Percentiles rank a stretch among this genome's conserved stretches.
These are phyloP conservation scores for Ganoderma meredithae DNA, from an alignment of 1,284 basidiomycete genomes.

Conservation along the genomic window DNA sequence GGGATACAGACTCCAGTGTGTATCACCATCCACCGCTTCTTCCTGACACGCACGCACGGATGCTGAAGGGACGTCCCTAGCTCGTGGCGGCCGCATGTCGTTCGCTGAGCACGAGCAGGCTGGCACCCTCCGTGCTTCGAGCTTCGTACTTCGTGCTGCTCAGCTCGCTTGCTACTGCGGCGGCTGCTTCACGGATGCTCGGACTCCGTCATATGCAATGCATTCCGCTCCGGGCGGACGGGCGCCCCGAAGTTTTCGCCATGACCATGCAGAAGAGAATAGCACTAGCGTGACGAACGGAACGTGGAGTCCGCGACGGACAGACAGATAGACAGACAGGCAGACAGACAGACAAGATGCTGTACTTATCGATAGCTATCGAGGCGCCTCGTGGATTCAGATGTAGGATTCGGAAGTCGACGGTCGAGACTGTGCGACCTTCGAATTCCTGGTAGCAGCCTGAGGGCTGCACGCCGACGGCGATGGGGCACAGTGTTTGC, in stretches of 20 bases:
- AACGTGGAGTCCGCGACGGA: too few species aligned
- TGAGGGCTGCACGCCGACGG: neutral
- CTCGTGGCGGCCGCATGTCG: constrained; percentile 8
- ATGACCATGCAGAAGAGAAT: too few species aligned
- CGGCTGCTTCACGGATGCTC: neutral
- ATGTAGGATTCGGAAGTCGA: neutral
- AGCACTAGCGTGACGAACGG: neutral
- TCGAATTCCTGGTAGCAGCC: too few species aligned
- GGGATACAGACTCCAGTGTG: neutral
- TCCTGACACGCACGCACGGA: neutral
- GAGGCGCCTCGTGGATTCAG: neutral
- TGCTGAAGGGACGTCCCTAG: constrained; percentile 16
- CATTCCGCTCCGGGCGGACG: neutral
- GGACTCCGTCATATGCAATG: neutral
- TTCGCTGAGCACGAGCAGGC: neutral
- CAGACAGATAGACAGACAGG: too few species aligned
- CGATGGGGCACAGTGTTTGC: too few species aligned
- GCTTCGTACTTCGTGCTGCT: neutral
- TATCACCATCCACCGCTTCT: neutral
- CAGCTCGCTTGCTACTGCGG: neutral
- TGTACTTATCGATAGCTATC: constrained; percentile 2
- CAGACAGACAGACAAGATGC: neutral
- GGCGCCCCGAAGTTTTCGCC: neutral
- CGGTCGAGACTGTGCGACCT: too few species aligned
- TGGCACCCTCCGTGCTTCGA: neutral